phyloP scores from a whole-genome alignment of 306 rosid genomes.

The Herpetospermum pedunculosum region DNA sequence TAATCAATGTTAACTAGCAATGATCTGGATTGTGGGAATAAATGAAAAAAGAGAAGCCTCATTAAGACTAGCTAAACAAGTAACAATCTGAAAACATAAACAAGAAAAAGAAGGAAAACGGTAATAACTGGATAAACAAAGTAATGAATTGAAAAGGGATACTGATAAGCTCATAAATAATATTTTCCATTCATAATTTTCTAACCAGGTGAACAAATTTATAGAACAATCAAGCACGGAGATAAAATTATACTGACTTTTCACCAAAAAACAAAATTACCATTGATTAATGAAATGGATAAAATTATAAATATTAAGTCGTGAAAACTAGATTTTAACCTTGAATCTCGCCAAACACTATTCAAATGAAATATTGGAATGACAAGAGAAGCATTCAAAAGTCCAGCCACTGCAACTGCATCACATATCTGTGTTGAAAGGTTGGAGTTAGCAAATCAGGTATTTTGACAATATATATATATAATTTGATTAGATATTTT shows the following conservation, averaged over 20 bases:
- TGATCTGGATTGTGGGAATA: background rate
- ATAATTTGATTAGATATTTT: background rate
- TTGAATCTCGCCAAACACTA: slow-evolving; percentile 95
- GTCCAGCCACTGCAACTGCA: slow-evolving; percentile 98
- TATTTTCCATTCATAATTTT: background rate
- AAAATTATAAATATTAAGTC: background rate
- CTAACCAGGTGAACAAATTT: slow-evolving; percentile 1
- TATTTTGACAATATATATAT: background rate
- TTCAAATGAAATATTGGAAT: slow-evolving; percentile 94
- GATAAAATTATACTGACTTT: background rate
- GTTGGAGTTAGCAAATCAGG: slow-evolving; percentile 9
- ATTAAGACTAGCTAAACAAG: background rate
- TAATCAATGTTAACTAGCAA: background rate
- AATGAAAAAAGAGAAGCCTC: background rate
- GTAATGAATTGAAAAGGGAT: background rate
- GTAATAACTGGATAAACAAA: background rate
- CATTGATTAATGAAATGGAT: background rate
- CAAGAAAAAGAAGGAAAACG: background rate
- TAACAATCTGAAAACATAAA: background rate
- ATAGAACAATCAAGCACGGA: background rate
- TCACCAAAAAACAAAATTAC: background rate
- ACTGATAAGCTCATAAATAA: background rate
- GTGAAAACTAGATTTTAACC: slow-evolving; percentile 28
- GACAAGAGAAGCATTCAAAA: slow-evolving; percentile 79
- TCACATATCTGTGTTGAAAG: slow-evolving; percentile 62